Base-by-base conservation (phyloP, 2,329 filamentous ascomycete genomes). In the Colletotrichum coccodes region DNA sequence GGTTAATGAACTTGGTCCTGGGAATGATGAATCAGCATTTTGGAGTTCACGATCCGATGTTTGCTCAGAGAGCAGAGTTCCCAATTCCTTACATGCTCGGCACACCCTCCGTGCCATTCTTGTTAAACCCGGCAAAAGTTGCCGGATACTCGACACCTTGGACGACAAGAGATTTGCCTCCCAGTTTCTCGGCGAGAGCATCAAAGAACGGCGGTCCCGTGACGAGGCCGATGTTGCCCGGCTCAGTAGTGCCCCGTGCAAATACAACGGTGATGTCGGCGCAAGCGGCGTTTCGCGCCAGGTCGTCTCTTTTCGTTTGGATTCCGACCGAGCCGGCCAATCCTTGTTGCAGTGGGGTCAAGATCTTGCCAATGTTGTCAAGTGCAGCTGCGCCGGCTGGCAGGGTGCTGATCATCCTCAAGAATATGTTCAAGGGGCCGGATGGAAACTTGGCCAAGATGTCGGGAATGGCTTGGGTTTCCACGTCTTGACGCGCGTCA, bases 1-100 rank as follows among this genome's bases (percentile, higher is more conserved):
- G 40, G 4, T 61, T 72, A 44, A 77, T 68, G 34, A 72, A 68
- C 6, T 77, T 71, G 42, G 82, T 80, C 77, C 83, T 81, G 60
- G 71, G 1, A 14, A 28, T 11, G 4, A 1, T 5, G 12, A 1
- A 38, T 68, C 3, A 68, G 12, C 12, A 11, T 28, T 5, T 7
- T n/a, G n/a, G n/a, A n/a, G n/a, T n/a, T n/a, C n/a, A n/a, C n/a
- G n/a, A n/a, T n/a, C n/a, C n/a, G n/a, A n/a, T n/a, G n/a, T n/a
- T n/a, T n/a, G n/a, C n/a, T n/a, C n/a, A n/a, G n/a, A n/a, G n/a
- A n/a, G n/a, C n/a, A n/a, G n/a, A n/a, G n/a, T n/a, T n/a, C n/a
- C n/a, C n/a, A n/a, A n/a, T n/a, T n/a, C n/a, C 73, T 71, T 40
- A 76, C 76, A 77, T 72, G 53, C 67, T 70, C 14, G 54, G 60